These are phyloP conservation scores for Polygonum maritimum DNA, from an alignment of 148 eudicot species.

Conservation along the genomic window DNA sequence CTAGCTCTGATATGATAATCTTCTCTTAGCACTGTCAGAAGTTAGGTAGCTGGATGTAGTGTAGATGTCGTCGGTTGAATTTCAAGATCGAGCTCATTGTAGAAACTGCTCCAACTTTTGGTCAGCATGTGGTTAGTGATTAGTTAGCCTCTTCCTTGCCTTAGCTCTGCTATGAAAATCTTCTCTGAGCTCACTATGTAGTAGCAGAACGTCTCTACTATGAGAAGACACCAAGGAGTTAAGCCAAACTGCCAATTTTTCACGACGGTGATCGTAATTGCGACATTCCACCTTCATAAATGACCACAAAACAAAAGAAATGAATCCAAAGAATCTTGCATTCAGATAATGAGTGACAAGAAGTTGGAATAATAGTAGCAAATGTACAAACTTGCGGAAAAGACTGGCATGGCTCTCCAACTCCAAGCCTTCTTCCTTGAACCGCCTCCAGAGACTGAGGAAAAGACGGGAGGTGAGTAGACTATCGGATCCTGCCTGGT, in stretches of 20 bases:
- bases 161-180: not conserved
- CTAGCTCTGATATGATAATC: too few species aligned
- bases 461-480: slow-evolving; percentile 55
- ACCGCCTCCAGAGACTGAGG: slow-evolving; percentile 10
- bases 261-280: not conserved
- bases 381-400: slow-evolving; percentile 12
- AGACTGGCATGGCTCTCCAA: slow-evolving; percentile 33
- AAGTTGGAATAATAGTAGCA: not conserved
- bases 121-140: too few species aligned
- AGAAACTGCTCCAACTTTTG: not conserved
- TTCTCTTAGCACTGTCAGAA: not conserved
- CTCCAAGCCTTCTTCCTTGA: not conserved
- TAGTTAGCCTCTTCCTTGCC: not conserved
- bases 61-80: not conserved
- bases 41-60: not conserved
- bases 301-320: not conserved
- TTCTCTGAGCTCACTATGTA: not conserved
- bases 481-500: slow-evolving; percentile 83
- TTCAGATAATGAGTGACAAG: not conserved
- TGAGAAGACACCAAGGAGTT: not conserved
- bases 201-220: too few species aligned
- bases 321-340: not conserved
- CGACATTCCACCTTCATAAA: not conserved
- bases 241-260: not conserved
- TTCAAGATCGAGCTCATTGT: not conserved